Conservation (phyloP, 768 basidiomycete species). For the Termitomyces sp. region DNA sequence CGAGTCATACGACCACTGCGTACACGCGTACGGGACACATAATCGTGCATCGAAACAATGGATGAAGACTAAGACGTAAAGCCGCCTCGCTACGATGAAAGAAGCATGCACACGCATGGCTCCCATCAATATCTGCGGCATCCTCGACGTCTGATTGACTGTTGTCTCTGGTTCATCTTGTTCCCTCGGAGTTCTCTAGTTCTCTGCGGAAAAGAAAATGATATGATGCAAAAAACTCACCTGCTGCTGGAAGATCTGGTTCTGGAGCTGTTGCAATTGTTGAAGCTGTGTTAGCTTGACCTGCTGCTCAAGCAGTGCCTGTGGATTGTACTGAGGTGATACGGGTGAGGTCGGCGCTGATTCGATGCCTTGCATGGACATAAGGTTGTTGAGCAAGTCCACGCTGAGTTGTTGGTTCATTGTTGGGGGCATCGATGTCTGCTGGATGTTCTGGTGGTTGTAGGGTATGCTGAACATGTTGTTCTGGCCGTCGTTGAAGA, state of each 20-base stretch:
- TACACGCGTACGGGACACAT: not conserved
- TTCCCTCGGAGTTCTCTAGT: not conserved
- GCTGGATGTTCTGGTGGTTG: conserved; percentile 10
- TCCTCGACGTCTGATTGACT: not conserved
- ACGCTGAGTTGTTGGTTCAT: conserved; percentile 37
- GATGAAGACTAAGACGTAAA: no score
- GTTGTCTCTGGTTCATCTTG: not conserved
- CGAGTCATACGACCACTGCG: not conserved
- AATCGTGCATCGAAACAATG: not conserved
- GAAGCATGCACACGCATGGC: not conserved
- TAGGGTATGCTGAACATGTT: conserved; percentile 6
- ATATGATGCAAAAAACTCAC: conserved; percentile 33
- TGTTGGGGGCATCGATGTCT: conserved; percentile 10
- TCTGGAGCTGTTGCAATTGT: conserved; percentile 71
- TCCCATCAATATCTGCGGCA: not conserved
- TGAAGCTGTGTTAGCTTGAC: conserved; percentile 73
- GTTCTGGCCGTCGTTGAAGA: conserved; percentile 17
- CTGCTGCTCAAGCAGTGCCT: conserved; percentile 68
- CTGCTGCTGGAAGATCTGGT: conserved; percentile 89
- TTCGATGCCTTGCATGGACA: conserved; percentile 47
- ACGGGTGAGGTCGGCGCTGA: conserved; percentile 19
- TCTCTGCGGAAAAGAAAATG: not conserved
- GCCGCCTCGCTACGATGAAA: not conserved
- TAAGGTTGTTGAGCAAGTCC: conserved; percentile 49
- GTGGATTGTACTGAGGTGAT: conserved; percentile 32